phyloP scores from a whole-genome alignment of 2,329 filamentous ascomycete species.

The Penicillium oxalicum region DNA sequence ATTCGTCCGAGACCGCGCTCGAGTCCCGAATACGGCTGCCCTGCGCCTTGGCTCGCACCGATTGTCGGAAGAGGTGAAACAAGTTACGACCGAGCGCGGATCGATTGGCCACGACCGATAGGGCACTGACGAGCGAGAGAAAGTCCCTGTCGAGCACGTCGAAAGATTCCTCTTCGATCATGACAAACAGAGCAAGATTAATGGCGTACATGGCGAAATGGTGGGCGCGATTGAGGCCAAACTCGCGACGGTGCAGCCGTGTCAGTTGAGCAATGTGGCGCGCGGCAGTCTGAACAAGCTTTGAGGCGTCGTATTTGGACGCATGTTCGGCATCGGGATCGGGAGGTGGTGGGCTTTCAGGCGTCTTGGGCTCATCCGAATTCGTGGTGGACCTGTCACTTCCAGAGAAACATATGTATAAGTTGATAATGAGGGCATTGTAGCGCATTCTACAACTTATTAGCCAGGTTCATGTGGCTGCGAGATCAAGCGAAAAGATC shows the following conservation, averaged over 20 bases:
- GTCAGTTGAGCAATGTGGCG: constrained; percentile 27
- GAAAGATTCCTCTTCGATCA: constrained; percentile 26
- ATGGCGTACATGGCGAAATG: constrained; percentile 36
- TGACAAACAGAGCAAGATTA: constrained; percentile 33
- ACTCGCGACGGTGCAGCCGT: constrained; percentile 29
- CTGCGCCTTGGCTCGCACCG: constrained; percentile 27
- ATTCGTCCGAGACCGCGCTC: constrained; percentile 22
- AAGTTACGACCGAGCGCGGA: constrained; percentile 30
- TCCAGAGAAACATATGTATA: constrained; percentile 29
- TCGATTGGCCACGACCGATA: constrained; percentile 29
- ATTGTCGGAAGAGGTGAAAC: constrained; percentile 34
- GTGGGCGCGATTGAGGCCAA: constrained; percentile 31
- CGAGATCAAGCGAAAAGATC: no score
- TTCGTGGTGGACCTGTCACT: constrained; percentile 11
- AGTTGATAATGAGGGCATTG: constrained; percentile 29
- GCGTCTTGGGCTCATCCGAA: constrained; percentile 22
- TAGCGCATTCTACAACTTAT: constrained; percentile 29
- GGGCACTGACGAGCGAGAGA: constrained; percentile 29
- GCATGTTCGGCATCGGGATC: constrained; percentile 10
- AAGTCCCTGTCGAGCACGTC: constrained; percentile 33
- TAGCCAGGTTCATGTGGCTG: background rate
- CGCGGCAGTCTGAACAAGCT: constrained; percentile 26
- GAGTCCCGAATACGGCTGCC: constrained; percentile 23
- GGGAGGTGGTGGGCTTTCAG: constrained; percentile 23
- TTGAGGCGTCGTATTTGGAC: constrained; percentile 17